Base-by-base conservation (phyloP, 108 stramenopile genomes). In the Pelagomonas calceolata region DNA sequence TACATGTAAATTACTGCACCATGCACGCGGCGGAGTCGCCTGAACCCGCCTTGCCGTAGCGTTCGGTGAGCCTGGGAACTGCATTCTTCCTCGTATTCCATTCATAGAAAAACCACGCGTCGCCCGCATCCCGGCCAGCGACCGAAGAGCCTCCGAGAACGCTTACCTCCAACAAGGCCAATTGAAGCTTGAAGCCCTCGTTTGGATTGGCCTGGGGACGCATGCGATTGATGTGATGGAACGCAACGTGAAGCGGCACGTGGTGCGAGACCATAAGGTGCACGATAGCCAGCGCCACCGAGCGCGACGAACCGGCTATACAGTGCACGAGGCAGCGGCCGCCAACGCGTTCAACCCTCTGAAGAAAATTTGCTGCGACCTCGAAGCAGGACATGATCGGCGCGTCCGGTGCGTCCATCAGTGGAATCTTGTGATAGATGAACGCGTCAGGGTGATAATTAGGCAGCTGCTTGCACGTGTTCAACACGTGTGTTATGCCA, bases 161-260 rank as follows among this genome's bases (percentile, higher is more conserved):
- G 17, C 66, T 66, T 18, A 76, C 66, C 71, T 78, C 77, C 9
- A 70, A n/a, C 10, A 43, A 35, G 4, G 77, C 77, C 33, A 75
- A 37, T 66, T 78, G 77, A 45, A 76, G 72, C 37, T 36, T 65
- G 63, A 78, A 78, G 30, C 77, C 77, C 65, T 78, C 77, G 77
- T 78, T 78, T 31, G 77, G 77, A 0, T 75, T 70, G 18, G 72
- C 72, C 43, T 72, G 45, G 34, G 75, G 75, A 14, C 77, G 69
- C 35, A 71, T 17, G 26, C 30, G 34, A 26, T 70, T 72, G 35
- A 78, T 70, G 71, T 75, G 77, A 21, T 44, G 45, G 71, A 75
- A 78, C 31, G 37, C 69, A 31, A 36, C n/a, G 70, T 78, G 71
- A 26, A 78, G 75, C 31, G 70, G 65, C 26, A 78, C 39, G 26